Percentiles rank a stretch among this genome's conserved stretches.
phyloP scores from a whole-genome alignment of 208 protist species.

The Porcisia deanei region DNA sequence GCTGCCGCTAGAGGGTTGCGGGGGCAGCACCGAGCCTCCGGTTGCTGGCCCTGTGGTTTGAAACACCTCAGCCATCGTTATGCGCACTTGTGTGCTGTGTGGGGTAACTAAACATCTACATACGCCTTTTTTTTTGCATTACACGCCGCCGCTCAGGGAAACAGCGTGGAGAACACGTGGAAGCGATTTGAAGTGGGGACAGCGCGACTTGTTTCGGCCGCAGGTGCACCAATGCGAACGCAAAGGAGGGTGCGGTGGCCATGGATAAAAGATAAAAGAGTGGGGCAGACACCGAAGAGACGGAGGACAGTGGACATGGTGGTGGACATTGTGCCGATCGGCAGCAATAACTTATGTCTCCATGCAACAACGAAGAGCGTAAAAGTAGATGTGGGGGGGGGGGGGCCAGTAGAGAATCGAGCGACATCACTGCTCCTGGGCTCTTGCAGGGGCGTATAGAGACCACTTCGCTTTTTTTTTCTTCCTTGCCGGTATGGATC shows the following conservation, averaged over 20 bases:
- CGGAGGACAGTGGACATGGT: no score
- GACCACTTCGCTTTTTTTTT: no score
- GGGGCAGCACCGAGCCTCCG: constrained; percentile 9
- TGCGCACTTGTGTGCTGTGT: not conserved
- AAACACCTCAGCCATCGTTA: constrained; percentile 9
- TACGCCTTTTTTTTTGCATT: not conserved
- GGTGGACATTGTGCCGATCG: not conserved
- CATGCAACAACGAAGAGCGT: not conserved
- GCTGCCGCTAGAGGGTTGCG: constrained; percentile 7
- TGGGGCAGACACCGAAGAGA: no score
- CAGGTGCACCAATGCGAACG: no score
- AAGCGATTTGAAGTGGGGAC: no score
- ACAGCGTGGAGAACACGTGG: not conserved
- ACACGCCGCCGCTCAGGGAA: not conserved
- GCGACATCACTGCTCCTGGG: not conserved
- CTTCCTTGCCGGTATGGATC: no score
- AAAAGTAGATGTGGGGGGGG: not conserved
- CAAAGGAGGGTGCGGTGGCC: no score
- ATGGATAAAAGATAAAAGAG: not conserved
- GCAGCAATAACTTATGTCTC: not conserved
- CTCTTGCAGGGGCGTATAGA: not conserved
- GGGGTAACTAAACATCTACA: not conserved
- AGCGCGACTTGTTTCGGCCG: no score
- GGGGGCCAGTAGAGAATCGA: not conserved
- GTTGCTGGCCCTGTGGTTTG: not conserved